Conservation (phyloP, 768 basidiomycete species). For the Tephrocybe sp. region DNA sequence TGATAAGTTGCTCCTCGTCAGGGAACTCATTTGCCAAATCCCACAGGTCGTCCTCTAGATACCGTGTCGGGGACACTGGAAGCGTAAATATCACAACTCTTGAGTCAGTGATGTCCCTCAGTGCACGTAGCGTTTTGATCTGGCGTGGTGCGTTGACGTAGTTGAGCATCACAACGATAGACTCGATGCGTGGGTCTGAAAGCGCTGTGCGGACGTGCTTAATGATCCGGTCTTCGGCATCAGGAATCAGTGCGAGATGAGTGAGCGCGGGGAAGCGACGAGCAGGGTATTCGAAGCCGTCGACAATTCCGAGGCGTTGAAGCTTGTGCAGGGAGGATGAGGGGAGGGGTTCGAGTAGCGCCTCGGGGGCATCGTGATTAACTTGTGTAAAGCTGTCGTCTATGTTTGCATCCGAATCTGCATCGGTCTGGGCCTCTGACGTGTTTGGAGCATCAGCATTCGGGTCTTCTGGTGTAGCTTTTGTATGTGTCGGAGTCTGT, state of each 20-base stretch:
- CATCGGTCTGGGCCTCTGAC: background rate
- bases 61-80: slow-evolving; percentile 10
- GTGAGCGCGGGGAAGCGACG: slow-evolving; percentile 15
- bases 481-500: background rate
- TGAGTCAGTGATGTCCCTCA: slow-evolving; percentile 12
- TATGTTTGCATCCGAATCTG: background rate
- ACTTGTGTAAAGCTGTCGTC: too few species aligned
- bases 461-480: background rate
- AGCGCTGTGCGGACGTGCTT: slow-evolving; percentile 8
- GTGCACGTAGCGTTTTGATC: background rate
- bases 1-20: slow-evolving; percentile 15
- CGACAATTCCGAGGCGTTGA: slow-evolving; percentile 9
- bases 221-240: slow-evolving; percentile 4
- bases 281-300: slow-evolving; percentile 9
- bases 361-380: background rate
- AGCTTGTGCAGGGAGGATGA: slow-evolving; percentile 9
- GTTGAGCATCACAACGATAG: slow-evolving; percentile 16
- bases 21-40: slow-evolving; percentile 19
- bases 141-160: slow-evolving; percentile 2
- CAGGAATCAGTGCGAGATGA: slow-evolving; percentile 14
- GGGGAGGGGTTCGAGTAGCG: background rate
- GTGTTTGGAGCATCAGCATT: too few species aligned
- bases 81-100: slow-evolving; percentile 18
- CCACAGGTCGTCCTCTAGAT: slow-evolving; percentile 22
- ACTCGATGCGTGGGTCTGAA: slow-evolving; percentile 7